Conservation (phyloP, 768 basidiomycete species). For the Mycena haematopus region DNA sequence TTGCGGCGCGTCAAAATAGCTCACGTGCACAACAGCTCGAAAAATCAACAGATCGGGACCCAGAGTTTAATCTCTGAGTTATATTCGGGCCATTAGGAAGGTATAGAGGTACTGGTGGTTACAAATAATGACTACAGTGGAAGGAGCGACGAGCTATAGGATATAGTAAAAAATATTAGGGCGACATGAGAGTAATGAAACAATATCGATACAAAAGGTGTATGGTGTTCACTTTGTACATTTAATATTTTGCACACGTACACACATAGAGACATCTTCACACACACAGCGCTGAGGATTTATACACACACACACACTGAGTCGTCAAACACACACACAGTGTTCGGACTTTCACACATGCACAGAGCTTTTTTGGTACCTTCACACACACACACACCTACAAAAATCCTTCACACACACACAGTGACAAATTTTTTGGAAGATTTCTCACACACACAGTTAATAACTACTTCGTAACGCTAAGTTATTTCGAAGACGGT, state of each 20-base stretch:
- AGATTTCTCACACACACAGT: conserved; percentile 1
- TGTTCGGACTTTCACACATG: not conserved
- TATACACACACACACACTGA: conserved; percentile 1
- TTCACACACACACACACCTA: no score
- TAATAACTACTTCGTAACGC: not conserved
- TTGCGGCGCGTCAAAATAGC: conserved; percentile 4
- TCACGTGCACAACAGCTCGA: not conserved
- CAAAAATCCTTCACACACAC: not conserved
- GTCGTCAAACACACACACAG: no score
- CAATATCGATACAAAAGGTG: conserved; percentile 26
- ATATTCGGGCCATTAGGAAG: conserved; percentile 14
- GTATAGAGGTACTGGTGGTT: conserved; percentile 21
- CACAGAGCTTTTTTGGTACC: not conserved
- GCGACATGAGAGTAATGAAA: conserved; percentile 14
- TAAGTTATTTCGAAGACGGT: not conserved
- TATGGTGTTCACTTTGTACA: conserved; percentile 21
- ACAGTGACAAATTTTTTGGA: not conserved
- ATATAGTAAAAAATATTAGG: conserved; percentile 19
- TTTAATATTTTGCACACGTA: conserved; percentile 16
- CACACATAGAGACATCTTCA: not conserved
- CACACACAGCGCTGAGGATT: not conserved
- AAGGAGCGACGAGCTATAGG: conserved; percentile 30
- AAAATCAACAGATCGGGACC: not conserved
- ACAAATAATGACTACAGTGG: conserved; percentile 27
- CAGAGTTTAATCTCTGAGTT: no score